phyloP scores from a whole-genome alignment of 2,329 filamentous ascomycete species.

The Dissoconium aciculare region DNA sequence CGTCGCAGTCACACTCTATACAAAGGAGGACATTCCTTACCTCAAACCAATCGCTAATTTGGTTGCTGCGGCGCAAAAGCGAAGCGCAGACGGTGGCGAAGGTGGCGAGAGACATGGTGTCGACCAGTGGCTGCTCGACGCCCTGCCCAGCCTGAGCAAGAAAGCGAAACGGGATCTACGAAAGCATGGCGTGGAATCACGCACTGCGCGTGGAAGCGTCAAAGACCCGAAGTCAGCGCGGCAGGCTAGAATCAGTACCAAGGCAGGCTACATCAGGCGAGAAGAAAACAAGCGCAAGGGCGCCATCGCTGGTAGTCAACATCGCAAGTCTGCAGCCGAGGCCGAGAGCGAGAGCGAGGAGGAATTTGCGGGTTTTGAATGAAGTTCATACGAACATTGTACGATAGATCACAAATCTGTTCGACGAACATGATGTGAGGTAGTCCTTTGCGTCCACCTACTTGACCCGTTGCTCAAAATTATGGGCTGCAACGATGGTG shows the following conservation, averaged over 20 bases:
- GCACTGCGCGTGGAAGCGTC: slow-evolving; percentile 31
- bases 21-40: slow-evolving; percentile 80
- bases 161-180: slow-evolving; percentile 70
- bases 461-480: no score
- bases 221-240: slow-evolving; percentile 29
- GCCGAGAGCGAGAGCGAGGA: slow-evolving; percentile 9
- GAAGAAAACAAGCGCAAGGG: slow-evolving; percentile 48
- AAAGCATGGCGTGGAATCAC: slow-evolving; percentile 62
- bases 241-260: slow-evolving; percentile 62
- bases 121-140: slow-evolving; percentile 76
- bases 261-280: slow-evolving; percentile 59
- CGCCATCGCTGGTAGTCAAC: slow-evolving; percentile 23
- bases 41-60: slow-evolving; percentile 89
- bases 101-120: no score
- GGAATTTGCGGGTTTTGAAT: slow-evolving; percentile 8
- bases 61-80: slow-evolving; percentile 67
- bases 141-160: slow-evolving; percentile 71
- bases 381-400: no score
- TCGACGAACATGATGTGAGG: no score
- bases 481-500: no score
- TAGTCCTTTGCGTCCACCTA: no score
- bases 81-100: slow-evolving; percentile 32
- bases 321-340: slow-evolving; percentile 17
- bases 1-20: slow-evolving; percentile 86
- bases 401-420: no score